These are phyloP conservation scores for Lasiosphaeriaceae sp. DNA, from an alignment of 495 filamentous ascomycete genomes.

Conservation along the genomic window DNA sequence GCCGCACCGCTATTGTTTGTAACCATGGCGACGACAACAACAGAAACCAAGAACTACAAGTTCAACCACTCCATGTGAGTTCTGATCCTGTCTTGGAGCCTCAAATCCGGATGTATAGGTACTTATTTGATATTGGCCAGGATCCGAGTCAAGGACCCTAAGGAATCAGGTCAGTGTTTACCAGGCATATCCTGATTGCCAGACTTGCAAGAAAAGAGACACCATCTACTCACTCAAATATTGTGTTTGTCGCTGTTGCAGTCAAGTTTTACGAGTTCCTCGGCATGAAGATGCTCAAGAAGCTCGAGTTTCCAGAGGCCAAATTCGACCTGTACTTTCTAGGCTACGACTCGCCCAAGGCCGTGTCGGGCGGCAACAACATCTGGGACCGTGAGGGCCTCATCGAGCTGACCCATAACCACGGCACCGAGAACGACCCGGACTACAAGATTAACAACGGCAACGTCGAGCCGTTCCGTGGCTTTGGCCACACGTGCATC, in stretches of 20 bases:
- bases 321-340: slow-evolving; percentile 92
- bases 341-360: slow-evolving; percentile 62
- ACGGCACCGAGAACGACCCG: slow-evolving; percentile 86
- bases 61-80: slow-evolving; percentile 77
- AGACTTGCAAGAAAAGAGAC: neutral
- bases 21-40: slow-evolving; percentile 63
- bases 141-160: slow-evolving; percentile 93
- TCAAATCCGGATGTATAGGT: neutral
- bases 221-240: neutral
- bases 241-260: slow-evolving; percentile 13
- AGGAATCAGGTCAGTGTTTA: slow-evolving; percentile 56
- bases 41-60: slow-evolving; percentile 79
- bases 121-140: slow-evolving; percentile 45
- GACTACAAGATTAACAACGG: slow-evolving; percentile 82
- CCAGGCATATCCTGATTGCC: neutral
- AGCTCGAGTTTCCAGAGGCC: slow-evolving; percentile 65
- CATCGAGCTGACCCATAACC: slow-evolving; percentile 94
- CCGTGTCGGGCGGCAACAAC: slow-evolving; percentile 56
- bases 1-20: slow-evolving; percentile 22
- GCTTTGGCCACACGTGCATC: slow-evolving; percentile 89
- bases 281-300: slow-evolving; percentile 78
- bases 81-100: slow-evolving; percentile 17
- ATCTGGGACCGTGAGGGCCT: slow-evolving; percentile 84
- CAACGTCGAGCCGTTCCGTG: slow-evolving; percentile 79
- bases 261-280: slow-evolving; percentile 95